phyloP scores from a whole-genome alignment of 305 asterid species.

The Lippia alba region DNA sequence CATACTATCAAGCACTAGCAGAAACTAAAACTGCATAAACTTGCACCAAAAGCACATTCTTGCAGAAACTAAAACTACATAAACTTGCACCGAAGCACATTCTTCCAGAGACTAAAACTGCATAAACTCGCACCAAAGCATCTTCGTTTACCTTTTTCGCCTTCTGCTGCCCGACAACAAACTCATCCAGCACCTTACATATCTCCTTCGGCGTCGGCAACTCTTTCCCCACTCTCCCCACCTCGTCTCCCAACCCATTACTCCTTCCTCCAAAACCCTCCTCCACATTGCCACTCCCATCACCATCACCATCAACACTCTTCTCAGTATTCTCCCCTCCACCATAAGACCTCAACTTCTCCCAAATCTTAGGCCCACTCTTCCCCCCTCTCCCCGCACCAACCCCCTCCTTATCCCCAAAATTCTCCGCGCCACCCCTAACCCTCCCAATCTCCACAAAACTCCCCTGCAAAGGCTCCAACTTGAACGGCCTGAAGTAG shows the following conservation, averaged over 20 bases:
- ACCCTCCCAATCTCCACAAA: slow-evolving; percentile 90
- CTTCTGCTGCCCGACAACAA: slow-evolving; percentile 82
- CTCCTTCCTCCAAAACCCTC: slow-evolving; percentile 31
- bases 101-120: slow-evolving; percentile 2
- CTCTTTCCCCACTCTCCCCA: slow-evolving; percentile 47
- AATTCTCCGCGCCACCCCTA: slow-evolving; percentile 54
- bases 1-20: neutral
- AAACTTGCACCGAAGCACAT: slow-evolving; percentile 5
- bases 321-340: slow-evolving; percentile 42
- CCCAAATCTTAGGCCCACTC: slow-evolving; percentile 75
- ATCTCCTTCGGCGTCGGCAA: slow-evolving; percentile 88
- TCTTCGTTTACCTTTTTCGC: slow-evolving; percentile 70
- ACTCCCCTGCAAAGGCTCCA: slow-evolving; percentile 90
- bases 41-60: too few relatives aligned
- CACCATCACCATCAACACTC: slow-evolving; percentile 32
- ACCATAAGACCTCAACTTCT: slow-evolving; percentile 84
- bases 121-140: slow-evolving; percentile 12
- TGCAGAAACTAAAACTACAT: slow-evolving; percentile 20
- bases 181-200: slow-evolving; percentile 72
- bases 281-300: slow-evolving; percentile 37
- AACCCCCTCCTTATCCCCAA: slow-evolving; percentile 43
- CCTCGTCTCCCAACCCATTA: slow-evolving; percentile 35
- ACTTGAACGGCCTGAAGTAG: slow-evolving; percentile 78
- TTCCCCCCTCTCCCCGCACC: slow-evolving; percentile 47
- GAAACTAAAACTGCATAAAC: slow-evolving; percentile 21